phyloP scores from a whole-genome alignment of 805 yeast species.

The Candida silvicultrix region DNA sequence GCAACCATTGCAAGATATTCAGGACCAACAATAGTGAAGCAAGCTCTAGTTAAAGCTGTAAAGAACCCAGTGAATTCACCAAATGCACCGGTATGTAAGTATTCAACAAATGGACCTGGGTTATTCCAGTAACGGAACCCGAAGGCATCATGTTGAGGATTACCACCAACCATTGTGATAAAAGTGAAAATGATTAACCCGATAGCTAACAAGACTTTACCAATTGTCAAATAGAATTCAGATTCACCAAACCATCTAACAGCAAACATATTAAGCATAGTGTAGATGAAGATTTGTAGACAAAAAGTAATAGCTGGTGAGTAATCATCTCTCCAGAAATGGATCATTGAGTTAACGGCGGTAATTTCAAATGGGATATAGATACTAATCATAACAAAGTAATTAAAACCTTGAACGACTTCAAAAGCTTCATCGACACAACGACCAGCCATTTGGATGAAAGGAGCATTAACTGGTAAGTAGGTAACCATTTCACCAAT shows the following conservation, averaged over 20 bases:
- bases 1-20: constrained; percentile 79
- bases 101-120: constrained; percentile 50
- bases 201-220: constrained; percentile 63
- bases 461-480: constrained; percentile 57
- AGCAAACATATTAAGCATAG: constrained; percentile 60
- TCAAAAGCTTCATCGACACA: constrained; percentile 64
- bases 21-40: constrained; percentile 76
- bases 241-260: constrained; percentile 75
- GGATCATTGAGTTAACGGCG: constrained; percentile 54
- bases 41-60: constrained; percentile 59
- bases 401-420: constrained; percentile 62
- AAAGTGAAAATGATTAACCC: constrained; percentile 72
- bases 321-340: constrained; percentile 75
- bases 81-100: constrained; percentile 42
- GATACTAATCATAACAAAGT: constrained; percentile 49
- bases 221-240: constrained; percentile 71
- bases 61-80: constrained; percentile 70
- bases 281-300: constrained; percentile 57
- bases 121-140: constrained; percentile 48
- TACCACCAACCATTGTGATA: constrained; percentile 82
- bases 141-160: constrained; percentile 58
- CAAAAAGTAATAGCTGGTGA: constrained; percentile 64
- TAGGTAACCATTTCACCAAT: constrained; percentile 61
- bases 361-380: constrained; percentile 60
- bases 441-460: constrained; percentile 55